Evolutionary conservation across 768 basidiomycete species (phyloP).

Genomic region (Trametopsis cervina): DNA sequence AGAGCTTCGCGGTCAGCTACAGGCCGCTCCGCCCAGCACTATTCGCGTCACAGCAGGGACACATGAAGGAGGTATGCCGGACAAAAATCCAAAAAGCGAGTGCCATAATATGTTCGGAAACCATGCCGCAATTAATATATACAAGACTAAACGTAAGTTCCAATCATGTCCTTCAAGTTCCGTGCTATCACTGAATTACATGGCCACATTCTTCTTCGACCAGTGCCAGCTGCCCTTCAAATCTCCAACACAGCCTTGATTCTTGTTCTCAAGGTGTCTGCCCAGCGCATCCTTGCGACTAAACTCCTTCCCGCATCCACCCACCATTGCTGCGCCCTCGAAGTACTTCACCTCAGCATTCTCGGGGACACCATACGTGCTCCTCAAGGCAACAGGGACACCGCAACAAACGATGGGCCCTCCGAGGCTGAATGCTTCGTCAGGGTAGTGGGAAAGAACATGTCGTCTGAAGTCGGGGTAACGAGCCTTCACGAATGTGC

Average conservation of each 20-base stretch:
- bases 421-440: neutral
- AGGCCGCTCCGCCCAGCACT: no score
- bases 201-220: no score
- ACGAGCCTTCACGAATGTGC: neutral
- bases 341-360: neutral
- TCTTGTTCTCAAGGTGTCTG: slow-evolving; percentile 10
- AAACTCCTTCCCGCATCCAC: slow-evolving; percentile 12
- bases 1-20: no score
- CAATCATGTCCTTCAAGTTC: no score
- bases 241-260: neutral
- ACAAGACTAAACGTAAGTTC: no score
- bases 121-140: no score
- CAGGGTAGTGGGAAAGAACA: neutral
- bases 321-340: slow-evolving; percentile 11
- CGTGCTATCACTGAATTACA: no score
- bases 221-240: neutral
- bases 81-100: no score
- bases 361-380: neutral
- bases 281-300: slow-evolving; percentile 13
- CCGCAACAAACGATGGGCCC: neutral
- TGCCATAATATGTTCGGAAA: no score
- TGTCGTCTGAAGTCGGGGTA: neutral
- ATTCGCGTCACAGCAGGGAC: no score
- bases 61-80: no score
- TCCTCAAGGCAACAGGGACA: neutral